Conservation (phyloP, 2,329 filamentous ascomycete genomes). For the Fusarium protoensiforme region DNA sequence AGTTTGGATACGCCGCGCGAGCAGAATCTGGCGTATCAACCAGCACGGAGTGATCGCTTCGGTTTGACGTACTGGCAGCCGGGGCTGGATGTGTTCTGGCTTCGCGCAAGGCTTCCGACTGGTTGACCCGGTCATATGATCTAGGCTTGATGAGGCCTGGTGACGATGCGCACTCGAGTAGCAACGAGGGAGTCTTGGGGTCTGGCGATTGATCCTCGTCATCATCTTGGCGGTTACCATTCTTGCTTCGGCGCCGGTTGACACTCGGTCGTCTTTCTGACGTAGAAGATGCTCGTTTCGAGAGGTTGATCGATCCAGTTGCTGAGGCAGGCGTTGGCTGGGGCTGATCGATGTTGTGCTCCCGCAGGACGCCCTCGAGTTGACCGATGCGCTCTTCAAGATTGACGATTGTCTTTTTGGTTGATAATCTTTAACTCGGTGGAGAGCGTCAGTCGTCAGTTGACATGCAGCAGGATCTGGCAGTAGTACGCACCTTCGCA, state of each 20-base stretch:
- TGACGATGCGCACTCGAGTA: not conserved
- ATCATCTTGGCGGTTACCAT: not conserved
- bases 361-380: not conserved
- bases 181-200: not conserved
- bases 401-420: conserved; percentile 1
- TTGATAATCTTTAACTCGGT: too few relatives aligned
- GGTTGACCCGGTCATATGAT: not conserved
- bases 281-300: not conserved
- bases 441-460: too few relatives aligned
- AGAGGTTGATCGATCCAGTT: not conserved
- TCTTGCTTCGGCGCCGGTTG: not conserved
- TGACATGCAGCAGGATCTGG: too few relatives aligned
- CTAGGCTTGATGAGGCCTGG: not conserved
- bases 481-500: conserved; percentile 15
- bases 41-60: not conserved
- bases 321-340: not conserved
- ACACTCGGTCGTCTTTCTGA: not conserved
- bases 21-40: too few relatives aligned
- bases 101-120: too few relatives aligned
- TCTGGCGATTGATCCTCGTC: not conserved
- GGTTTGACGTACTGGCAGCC: not conserved
- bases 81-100: too few relatives aligned
- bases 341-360: conserved; percentile 12
- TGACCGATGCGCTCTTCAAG: conserved; percentile 10
- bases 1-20: too few relatives aligned